Evolutionary conservation across 1,284 basidiomycete genomes (phyloP), one percentile per base, ranked within the genome.

Genomic region (Microbotryomycetes sp.): DNA sequence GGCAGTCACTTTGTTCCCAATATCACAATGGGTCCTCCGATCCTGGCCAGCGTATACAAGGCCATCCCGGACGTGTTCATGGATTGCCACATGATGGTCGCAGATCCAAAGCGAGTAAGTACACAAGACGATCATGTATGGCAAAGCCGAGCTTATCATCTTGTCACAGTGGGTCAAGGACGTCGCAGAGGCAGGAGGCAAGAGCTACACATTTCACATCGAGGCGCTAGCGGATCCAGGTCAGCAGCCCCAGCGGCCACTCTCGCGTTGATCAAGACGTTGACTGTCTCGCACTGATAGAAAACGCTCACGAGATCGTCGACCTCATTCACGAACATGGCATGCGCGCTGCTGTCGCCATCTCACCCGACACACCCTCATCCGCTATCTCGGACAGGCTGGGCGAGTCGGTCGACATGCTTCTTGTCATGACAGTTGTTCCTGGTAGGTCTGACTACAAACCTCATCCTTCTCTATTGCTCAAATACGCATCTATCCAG

Each of bases 41-140:
- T 98, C 54, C 82, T 98, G 41, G 80, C 86, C 23, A 90, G 86
- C 67, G 87, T 99, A n/a, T 80, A 83, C 58, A 92, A 93, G 77
- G 84, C 86, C 51, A 83, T 97, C 23, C 92, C 93, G 5, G 88
- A 86, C 59, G 94, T 97, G 69, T 98, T 93, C 79, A 98, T 99
- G 94, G 96, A 99, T 77, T 97, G 93, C 78, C 96, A 99, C 78
- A 98, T 98, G 96, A 99, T 99, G 96, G 96, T 99, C 18, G 78
- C 92, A 0, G 81, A 97, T 64, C 96, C 96, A 2, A 88, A 88
- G 71, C 86, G 87, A 81, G 92, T 89, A 71, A 31, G 77, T 50
- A 9, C 45, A 11, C 5, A 35, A 26, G n/a, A 11, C 51, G 26
- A 24, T 53, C 49, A 46, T 3, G n/a, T 13, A 52, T 5, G 18